These are phyloP conservation scores for Prototheca stagnorum DNA, from an alignment of 163 green algal species.

Conservation along the genomic window DNA sequence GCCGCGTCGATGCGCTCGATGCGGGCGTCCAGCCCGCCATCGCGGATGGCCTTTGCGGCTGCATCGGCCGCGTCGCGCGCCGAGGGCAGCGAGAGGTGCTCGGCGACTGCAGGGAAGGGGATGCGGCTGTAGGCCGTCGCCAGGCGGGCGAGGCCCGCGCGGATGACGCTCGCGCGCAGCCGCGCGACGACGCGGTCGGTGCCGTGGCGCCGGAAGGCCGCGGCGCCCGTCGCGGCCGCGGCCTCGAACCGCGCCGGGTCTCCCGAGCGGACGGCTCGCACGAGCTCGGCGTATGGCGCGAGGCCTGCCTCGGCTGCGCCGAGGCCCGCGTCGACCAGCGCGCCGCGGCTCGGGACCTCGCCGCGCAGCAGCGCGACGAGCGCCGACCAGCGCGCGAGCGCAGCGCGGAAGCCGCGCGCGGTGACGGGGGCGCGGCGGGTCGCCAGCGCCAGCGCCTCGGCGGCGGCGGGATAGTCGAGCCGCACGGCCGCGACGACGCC, in stretches of 20 bases:
- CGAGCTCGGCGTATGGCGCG: slow-evolving; percentile 81
- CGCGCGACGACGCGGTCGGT: slow-evolving; percentile 77
- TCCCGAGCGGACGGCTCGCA: slow-evolving; percentile 66
- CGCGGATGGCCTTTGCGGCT: slow-evolving; percentile 83
- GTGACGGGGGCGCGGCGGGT: slow-evolving; percentile 43
- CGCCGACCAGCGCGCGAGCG: slow-evolving; percentile 74
- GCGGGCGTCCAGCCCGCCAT: slow-evolving; percentile 74
- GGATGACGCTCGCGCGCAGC: slow-evolving; percentile 91
- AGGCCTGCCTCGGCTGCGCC: slow-evolving; percentile 39
- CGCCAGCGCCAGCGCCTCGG: slow-evolving; percentile 84
- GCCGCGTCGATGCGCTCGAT: no score
- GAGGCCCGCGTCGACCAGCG: slow-evolving; percentile 63
- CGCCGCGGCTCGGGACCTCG: slow-evolving; percentile 77
- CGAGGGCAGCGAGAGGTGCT: slow-evolving; percentile 68
- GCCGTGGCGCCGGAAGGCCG: slow-evolving; percentile 55
- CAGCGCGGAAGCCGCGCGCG: slow-evolving; percentile 72
- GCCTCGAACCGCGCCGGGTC: slow-evolving; percentile 67
- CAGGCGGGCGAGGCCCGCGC: slow-evolving; percentile 76
- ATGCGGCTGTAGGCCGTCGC: slow-evolving; percentile 76
- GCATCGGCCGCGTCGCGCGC: slow-evolving; percentile 83
- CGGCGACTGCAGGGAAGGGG: slow-evolving; percentile 61
- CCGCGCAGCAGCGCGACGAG: slow-evolving; percentile 84
- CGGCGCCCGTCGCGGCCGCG: slow-evolving; percentile 19
- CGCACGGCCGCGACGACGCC: slow-evolving; percentile 83
- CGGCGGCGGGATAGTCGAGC: slow-evolving; percentile 95